These are phyloP conservation scores for Jacaranda copaia DNA, from an alignment of 257 asterid species.

Conservation along the genomic window DNA sequence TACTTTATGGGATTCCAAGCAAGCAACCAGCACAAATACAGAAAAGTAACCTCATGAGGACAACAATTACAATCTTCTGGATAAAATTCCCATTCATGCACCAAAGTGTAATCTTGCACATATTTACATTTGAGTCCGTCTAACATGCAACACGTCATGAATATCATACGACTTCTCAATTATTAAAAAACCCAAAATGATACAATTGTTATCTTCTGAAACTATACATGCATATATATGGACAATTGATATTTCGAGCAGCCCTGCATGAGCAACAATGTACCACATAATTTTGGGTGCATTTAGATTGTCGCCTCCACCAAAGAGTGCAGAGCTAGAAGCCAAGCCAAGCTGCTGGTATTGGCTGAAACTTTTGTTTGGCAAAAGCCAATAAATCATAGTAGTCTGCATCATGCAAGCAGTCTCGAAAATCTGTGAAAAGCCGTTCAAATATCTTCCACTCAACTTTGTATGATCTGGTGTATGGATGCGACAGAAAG, in stretches of 20 bases:
- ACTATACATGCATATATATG: neutral
- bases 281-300: neutral
- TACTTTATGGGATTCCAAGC: neutral
- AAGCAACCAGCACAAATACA: neutral
- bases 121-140: conserved; percentile 22
- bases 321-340: conserved; percentile 38
- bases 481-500: conserved; percentile 66
- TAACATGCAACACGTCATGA: too few relatives aligned
- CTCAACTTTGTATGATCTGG: conserved; percentile 71
- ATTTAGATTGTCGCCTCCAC: neutral
- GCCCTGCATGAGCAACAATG: too few relatives aligned
- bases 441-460: conserved; percentile 79
- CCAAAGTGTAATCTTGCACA: neutral
- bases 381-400: conserved; percentile 68
- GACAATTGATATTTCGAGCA: neutral
- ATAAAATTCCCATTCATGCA: neutral
- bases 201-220: neutral
- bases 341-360: conserved; percentile 80
- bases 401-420: conserved; percentile 59
- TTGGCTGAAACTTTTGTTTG: conserved; percentile 67
- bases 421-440: conserved; percentile 74
- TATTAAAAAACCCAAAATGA: neutral
- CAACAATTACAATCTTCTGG: neutral
- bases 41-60: neutral
- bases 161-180: conserved; percentile 11